Base-by-base conservation (phyloP, 164 flowering plant species). In the Magnolia sinica region DNA sequence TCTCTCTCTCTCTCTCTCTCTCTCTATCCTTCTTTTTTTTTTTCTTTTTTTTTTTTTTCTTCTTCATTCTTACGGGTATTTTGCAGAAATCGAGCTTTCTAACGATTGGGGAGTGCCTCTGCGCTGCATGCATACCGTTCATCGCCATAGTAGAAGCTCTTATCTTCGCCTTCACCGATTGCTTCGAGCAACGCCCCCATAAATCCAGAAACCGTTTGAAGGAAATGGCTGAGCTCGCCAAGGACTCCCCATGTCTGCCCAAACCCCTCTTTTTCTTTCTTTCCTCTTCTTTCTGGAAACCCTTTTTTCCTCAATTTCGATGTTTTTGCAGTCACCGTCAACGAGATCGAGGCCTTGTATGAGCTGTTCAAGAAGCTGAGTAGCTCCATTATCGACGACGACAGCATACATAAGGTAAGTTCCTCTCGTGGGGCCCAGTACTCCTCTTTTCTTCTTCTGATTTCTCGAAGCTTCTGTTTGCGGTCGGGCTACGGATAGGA, bases 331-430 rank as follows among this genome's bases (percentile, higher is more conserved):
- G 94, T 91, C 81, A 86, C 89, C 5, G 88, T 88, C 29, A 86
- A 79, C 73, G 95, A 92, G 83, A 88, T 92, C 4, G 91, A 88
- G 78, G 94, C 91, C 7, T 82, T 92, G 71, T 80, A 84, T 72
- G 92, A 90, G 83, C 85, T 92, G 6, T 92, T 80, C 73, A 91
- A 86, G 83, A 90, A 90, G 81, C 65, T 91, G 76, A 91, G 95
- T 84, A 83, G 89, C 52, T 88, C 93, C 24, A 85, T 90, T 10
- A 80, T 88, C 29, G 88, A 90, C 31, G 95, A 92, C 70, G 95
- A 93, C 10, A 81, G 88, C 13, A 89, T 92, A 65, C 85, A 85
- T 68, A 83, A 81, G 83, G 83, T 81, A 68, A 37, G 4, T 3
- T 37, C 7, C 45, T 37, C 45, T 37, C 7, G 45, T 37, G 45